Percentiles rank a stretch among this genome's conserved stretches.
Evolutionary conservation across 257 asterid species (phyloP).

Genomic region (Solanum arcanum): DNA sequence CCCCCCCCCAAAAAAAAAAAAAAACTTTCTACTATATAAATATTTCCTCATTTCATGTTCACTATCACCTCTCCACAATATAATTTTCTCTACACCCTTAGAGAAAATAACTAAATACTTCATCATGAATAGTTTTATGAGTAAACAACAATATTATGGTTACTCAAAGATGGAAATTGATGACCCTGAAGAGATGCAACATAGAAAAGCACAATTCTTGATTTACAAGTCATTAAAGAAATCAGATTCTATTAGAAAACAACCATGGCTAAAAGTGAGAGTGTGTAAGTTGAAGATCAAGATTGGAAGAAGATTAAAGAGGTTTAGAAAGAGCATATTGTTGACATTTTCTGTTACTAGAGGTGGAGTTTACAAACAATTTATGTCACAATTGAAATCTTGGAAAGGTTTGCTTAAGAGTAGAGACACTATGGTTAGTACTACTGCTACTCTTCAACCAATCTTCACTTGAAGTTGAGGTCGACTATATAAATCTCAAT

Average conservation of each 20-base stretch:
- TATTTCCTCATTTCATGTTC: constrained; percentile 12
- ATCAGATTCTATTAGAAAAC: constrained; percentile 34
- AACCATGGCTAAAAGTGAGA: constrained; percentile 55
- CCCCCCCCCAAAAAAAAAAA: no score
- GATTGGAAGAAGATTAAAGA: constrained; percentile 51
- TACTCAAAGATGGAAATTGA: constrained; percentile 50
- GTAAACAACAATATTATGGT: constrained; percentile 11
- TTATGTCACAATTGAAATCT: constrained; percentile 31
- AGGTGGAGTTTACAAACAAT: constrained; percentile 28
- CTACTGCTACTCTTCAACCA: constrained; percentile 5
- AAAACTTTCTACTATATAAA: constrained; percentile 26
- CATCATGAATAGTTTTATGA: constrained; percentile 24
- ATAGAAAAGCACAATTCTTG: constrained; percentile 63
- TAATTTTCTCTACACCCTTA: background rate
- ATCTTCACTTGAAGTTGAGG: background rate
- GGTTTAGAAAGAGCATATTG: constrained; percentile 36
- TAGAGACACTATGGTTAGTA: constrained; percentile 6
- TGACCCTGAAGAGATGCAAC: constrained; percentile 51
- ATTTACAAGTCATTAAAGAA: constrained; percentile 52
- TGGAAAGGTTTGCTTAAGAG: constrained; percentile 42
- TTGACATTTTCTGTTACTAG: constrained; percentile 21
- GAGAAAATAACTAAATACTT: background rate
- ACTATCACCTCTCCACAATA: background rate
- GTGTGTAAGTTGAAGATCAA: constrained; percentile 46
- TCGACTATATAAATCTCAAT: background rate